Conservation (phyloP, 371 early-diverging fungal species). For the Haplosporangium sp. region DNA sequence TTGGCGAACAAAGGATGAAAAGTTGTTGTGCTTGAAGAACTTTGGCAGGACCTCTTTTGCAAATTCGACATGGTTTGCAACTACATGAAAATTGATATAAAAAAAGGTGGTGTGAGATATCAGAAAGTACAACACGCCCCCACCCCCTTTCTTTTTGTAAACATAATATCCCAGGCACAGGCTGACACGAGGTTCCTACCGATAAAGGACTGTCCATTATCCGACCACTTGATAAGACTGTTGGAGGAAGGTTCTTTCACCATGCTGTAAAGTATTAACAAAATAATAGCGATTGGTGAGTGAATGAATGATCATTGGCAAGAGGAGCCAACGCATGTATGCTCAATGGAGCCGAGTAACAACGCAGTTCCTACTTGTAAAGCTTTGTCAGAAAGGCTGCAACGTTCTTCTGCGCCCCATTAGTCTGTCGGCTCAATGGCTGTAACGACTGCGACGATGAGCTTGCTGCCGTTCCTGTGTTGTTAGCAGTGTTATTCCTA, state of each 20-base stretch:
- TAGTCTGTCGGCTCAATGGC: conserved; percentile 24
- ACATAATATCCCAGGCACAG: not conserved
- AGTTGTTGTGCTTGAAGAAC: conserved; percentile 94
- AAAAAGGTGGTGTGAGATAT: not conserved
- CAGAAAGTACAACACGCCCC: not conserved
- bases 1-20: conserved; percentile 94
- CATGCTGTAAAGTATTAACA: conserved; percentile 60
- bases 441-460: conserved; percentile 28
- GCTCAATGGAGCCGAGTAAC: conserved; percentile 5
- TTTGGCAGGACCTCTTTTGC: conserved; percentile 86
- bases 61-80: conserved; percentile 81
- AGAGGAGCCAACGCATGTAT: not conserved
- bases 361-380: conserved; percentile 66
- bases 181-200: conserved; percentile 37
- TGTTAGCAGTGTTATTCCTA: not conserved
- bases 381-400: conserved; percentile 92
- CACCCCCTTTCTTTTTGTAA: not conserved
- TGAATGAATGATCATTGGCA: not conserved
- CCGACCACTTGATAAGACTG: conserved; percentile 82
- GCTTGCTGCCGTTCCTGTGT: not conserved
- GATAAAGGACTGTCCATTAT: conserved; percentile 79
- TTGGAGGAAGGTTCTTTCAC: conserved; percentile 76
- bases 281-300: not conserved
- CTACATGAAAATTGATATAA: conserved; percentile 38
- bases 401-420: conserved; percentile 65